Percentiles rank a stretch among this genome's conserved stretches.
Evolutionary conservation across 805 yeast genomes (phyloP).

Genomic region (Starmerella bombicola): DNA sequence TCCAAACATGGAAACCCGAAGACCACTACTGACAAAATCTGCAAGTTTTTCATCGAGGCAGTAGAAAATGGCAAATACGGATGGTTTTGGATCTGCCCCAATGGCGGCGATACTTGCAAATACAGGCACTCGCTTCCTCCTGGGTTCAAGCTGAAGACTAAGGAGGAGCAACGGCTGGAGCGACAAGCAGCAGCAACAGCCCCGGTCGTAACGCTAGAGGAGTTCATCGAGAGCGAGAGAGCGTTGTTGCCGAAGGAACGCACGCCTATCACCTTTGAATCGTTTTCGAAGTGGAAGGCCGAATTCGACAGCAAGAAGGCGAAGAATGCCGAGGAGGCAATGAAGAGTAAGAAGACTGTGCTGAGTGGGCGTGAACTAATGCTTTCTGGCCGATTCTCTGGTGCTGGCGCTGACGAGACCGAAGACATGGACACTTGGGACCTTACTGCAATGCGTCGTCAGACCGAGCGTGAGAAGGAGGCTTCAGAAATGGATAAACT

Average conservation of each 20-base stretch:
- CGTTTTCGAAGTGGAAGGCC: constrained; percentile 74
- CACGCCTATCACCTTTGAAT: constrained; percentile 76
- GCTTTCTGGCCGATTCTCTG: constrained; percentile 30
- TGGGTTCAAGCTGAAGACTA: constrained; percentile 92
- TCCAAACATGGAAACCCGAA: constrained; percentile 91
- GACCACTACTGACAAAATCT: constrained; percentile 88
- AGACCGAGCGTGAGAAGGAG: constrained; percentile 24
- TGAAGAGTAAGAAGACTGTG: constrained; percentile 27
- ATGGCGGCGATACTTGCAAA: constrained; percentile 84
- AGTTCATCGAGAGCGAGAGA: constrained; percentile 88
- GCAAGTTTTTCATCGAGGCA: constrained; percentile 90
- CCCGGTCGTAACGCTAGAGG: constrained; percentile 89
- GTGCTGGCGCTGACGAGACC: constrained; percentile 21
- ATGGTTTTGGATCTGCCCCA: constrained; percentile 98
- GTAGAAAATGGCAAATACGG: constrained; percentile 96
- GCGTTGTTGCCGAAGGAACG: constrained; percentile 56
- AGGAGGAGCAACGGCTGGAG: constrained; percentile 86
- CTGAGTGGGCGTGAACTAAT: constrained; percentile 31
- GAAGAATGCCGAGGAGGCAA: constrained; percentile 35
- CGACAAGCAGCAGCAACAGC: constrained; percentile 69
- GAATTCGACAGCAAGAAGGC: constrained; percentile 49
- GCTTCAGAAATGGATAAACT: constrained; percentile 7
- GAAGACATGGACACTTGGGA: constrained; percentile 29
- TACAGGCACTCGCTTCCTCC: constrained; percentile 93
- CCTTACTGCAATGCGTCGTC: constrained; percentile 28